Percentiles rank a stretch among this genome's conserved stretches.
These are phyloP conservation scores for Paxillus ammoniavirescens DNA, from an alignment of 768 basidiomycete species.

Conservation along the genomic window DNA sequence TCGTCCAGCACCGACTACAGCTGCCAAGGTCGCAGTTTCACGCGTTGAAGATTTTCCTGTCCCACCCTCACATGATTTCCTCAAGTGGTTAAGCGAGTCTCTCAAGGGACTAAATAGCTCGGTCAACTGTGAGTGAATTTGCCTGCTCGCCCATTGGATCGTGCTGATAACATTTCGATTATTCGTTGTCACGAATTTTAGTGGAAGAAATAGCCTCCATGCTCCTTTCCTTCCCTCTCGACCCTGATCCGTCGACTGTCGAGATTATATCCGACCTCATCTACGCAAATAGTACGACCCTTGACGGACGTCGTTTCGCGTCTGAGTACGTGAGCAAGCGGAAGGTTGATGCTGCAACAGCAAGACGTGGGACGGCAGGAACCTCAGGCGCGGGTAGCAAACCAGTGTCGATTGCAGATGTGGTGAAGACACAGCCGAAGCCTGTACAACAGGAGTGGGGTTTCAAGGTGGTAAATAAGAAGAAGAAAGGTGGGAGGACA, in stretches of 20 bases:
- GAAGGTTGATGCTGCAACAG: conserved; percentile 67
- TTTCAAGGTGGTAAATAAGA: conserved; percentile 94
- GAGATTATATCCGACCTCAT: conserved; percentile 96
- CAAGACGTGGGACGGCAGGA: conserved; percentile 47
- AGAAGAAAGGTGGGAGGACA: conserved; percentile 77
- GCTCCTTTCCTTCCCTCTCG: conserved; percentile 91
- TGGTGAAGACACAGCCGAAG: conserved; percentile 87
- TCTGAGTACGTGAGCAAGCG: conserved; percentile 86
- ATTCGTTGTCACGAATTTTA: conserved; percentile 27
- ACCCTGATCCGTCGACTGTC: conserved; percentile 74
- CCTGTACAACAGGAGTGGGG: conserved; percentile 76
- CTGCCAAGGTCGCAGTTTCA: conserved; percentile 25
- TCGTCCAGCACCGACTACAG: conserved; percentile 37
- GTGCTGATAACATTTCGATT: conserved; percentile 5
- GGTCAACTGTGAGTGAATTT: conserved; percentile 49
- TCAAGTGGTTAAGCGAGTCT: conserved; percentile 87
- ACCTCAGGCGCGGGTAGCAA: conserved; percentile 39
- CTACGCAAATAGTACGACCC: conserved; percentile 90
- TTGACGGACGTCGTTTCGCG: conserved; percentile 94
- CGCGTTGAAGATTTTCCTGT: conserved; percentile 62
- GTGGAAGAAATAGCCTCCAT: conserved; percentile 97
- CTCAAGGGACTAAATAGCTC: conserved; percentile 66
- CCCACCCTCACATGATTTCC: conserved; percentile 83
- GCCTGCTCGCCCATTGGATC: neutral
- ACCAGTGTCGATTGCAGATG: conserved; percentile 77